These are phyloP conservation scores for Hanseniaspora taiwanica DNA, from an alignment of 805 yeast species.

Conservation along the genomic window DNA sequence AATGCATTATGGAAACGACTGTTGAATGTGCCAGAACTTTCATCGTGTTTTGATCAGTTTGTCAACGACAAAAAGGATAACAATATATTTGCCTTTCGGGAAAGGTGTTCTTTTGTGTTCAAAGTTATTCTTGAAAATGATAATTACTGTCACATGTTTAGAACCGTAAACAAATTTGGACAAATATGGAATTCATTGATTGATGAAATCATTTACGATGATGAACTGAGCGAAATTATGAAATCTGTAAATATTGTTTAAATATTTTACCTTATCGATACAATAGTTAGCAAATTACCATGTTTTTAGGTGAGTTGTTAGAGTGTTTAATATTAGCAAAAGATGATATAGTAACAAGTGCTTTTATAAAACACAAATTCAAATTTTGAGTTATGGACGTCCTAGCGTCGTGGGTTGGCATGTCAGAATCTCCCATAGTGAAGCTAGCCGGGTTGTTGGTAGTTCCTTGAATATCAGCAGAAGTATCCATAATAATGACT, in stretches of 20 bases:
- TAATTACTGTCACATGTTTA: background rate
- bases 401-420: too few species aligned
- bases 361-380: too few species aligned
- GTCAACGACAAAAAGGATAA: slow-evolving; percentile 8
- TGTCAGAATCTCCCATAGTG: too few species aligned
- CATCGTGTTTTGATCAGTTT: slow-evolving; percentile 8
- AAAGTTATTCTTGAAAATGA: background rate
- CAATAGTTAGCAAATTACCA: too few species aligned
- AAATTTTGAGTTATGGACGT: too few species aligned
- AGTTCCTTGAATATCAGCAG: too few species aligned
- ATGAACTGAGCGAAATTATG: background rate
- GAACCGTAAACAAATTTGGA: background rate
- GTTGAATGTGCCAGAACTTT: slow-evolving; percentile 7
- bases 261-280: too few species aligned
- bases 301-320: too few species aligned
- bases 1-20: slow-evolving; percentile 19
- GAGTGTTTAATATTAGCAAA: too few species aligned
- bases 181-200: background rate
- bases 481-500: too few species aligned
- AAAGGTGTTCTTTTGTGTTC: background rate
- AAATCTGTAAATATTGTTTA: slow-evolving; percentile 3
- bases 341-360: too few species aligned
- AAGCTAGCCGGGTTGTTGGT: too few species aligned
- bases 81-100: slow-evolving; percentile 9
- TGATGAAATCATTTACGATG: background rate